Conservation (phyloP, 1,284 basidiomycete genomes). For the Quambalaria eucalypti region DNA sequence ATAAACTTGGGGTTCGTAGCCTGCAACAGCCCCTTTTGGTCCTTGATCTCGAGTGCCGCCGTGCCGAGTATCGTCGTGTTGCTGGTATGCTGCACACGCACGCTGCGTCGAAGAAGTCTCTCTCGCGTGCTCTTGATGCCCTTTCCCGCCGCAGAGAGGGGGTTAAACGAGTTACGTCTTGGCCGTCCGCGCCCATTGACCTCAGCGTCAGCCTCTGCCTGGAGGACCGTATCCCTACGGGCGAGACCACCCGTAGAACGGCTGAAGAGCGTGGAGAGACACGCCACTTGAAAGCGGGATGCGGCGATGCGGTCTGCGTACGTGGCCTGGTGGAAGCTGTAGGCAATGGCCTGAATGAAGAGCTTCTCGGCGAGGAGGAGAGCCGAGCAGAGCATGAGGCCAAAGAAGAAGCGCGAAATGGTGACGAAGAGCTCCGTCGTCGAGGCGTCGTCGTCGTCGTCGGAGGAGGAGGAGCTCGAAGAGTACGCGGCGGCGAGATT, state of each 20-base stretch:
- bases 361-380: constrained; percentile 76
- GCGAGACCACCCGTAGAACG: constrained; percentile 53
- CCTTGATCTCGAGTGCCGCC: constrained; percentile 57
- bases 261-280: constrained; percentile 67
- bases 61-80: constrained; percentile 46
- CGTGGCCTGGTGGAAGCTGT: constrained; percentile 75
- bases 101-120: no score
- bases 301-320: constrained; percentile 77
- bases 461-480: neutral
- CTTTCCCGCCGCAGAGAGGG: no score
- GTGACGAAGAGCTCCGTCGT: constrained; percentile 47
- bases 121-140: no score
- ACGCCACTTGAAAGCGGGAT: constrained; percentile 69
- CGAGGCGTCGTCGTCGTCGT: constrained; percentile 10
- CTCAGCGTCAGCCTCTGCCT: constrained; percentile 22
- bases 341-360: constrained; percentile 60
- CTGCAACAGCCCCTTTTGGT: constrained; percentile 45
- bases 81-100: no score
- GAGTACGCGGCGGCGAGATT: no score
- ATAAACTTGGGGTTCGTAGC: constrained; percentile 77
- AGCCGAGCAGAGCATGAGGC: constrained; percentile 62
- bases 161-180: constrained; percentile 16
- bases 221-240: constrained; percentile 22
- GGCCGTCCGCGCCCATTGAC: no score
- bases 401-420: constrained; percentile 52